These are phyloP conservation scores for Syzygium jambos DNA, from an alignment of 345 rosid genomes.

Conservation along the genomic window DNA sequence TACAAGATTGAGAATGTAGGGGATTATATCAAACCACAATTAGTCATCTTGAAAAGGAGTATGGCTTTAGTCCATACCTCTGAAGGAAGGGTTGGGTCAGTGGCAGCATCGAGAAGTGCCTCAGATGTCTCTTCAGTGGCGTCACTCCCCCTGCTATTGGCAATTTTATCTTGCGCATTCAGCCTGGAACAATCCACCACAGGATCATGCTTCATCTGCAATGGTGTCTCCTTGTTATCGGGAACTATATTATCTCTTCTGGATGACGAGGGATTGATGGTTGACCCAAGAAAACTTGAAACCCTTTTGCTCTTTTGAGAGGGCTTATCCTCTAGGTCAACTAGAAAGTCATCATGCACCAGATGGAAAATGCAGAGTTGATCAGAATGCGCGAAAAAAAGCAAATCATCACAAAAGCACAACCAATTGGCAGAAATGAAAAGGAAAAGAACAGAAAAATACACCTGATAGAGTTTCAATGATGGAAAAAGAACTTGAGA, in stretches of 20 bases:
- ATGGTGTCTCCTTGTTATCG: constrained; percentile 37
- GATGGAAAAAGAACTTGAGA: constrained; percentile 92
- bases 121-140: constrained; percentile 25
- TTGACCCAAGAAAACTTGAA: constrained; percentile 26
- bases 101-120: constrained; percentile 30
- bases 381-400: not conserved
- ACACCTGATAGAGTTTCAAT: constrained; percentile 85
- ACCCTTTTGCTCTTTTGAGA: constrained; percentile 33
- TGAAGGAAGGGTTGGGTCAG: constrained; percentile 46
- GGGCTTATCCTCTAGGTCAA: constrained; percentile 57
- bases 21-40: not conserved
- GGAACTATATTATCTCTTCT: constrained; percentile 26
- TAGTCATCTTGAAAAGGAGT: too few species aligned
- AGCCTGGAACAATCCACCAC: constrained; percentile 20
- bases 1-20: constrained; percentile 19
- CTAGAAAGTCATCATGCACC: constrained; percentile 23
- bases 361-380: not conserved
- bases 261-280: constrained; percentile 24
- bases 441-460: constrained; percentile 4
- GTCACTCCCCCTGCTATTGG: constrained; percentile 29
- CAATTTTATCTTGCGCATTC: constrained; percentile 24
- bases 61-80: constrained; percentile 44
- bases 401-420: not conserved
- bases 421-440: not conserved
- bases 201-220: constrained; percentile 21